These are phyloP conservation scores for Elaeagnus macrophylla DNA, from an alignment of 306 rosid genomes.

Conservation along the genomic window DNA sequence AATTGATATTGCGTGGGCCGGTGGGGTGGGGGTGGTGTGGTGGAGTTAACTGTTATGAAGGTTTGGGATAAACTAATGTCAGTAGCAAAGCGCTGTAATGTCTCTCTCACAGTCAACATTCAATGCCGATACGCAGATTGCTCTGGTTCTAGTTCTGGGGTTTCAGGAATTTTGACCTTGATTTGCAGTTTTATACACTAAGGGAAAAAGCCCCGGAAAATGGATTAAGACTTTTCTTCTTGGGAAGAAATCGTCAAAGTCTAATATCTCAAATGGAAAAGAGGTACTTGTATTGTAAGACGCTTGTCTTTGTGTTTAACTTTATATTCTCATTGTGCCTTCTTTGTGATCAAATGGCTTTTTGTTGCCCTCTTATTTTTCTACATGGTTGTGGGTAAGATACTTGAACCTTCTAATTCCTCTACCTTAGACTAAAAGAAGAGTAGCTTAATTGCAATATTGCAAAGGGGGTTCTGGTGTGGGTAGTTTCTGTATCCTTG, in stretches of 20 bases:
- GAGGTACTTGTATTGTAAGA: conserved; percentile 22
- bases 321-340: neutral
- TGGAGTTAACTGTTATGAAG: no score
- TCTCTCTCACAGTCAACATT: no score
- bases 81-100: no score
- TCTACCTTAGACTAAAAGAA: no score
- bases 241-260: conserved; percentile 28
- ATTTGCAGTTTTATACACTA: conserved; percentile 1
- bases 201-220: conserved; percentile 31
- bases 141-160: conserved; percentile 2
- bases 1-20: no score
- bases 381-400: no score
- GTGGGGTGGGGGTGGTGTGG: no score
- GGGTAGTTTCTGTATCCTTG: no score
- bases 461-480: no score
- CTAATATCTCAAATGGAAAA: conserved; percentile 20
- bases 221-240: conserved; percentile 31
- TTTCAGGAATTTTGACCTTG: conserved; percentile 1
- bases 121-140: conserved; percentile 2
- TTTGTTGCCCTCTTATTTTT: neutral
- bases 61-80: no score
- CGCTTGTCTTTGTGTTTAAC: neutral
- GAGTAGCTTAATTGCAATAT: no score
- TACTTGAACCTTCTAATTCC: no score
- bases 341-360: neutral